These are phyloP conservation scores for Cryptococcus sp. DNA, from an alignment of 1,284 basidiomycete species.

Conservation along the genomic window DNA sequence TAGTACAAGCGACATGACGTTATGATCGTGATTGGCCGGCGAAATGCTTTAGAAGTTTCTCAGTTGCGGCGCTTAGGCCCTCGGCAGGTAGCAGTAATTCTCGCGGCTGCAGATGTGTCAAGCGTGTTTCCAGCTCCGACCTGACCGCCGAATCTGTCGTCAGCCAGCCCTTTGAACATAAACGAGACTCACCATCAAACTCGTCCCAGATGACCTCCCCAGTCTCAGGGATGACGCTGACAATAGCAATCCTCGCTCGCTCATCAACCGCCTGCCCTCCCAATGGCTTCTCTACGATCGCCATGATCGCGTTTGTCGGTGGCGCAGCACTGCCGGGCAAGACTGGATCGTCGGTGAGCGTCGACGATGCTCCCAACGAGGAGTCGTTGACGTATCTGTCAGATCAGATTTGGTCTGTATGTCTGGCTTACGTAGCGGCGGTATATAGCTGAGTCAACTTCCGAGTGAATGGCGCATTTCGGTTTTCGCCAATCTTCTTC, in stretches of 20 bases:
- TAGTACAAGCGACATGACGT: no score
- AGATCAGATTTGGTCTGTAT: slow-evolving; percentile 21
- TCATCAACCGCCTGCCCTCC: slow-evolving; percentile 57
- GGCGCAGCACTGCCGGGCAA: slow-evolving; percentile 34
- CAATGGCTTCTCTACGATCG: slow-evolving; percentile 61
- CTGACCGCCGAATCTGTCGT: slow-evolving; percentile 68
- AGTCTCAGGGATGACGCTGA: slow-evolving; percentile 77
- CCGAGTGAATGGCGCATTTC: slow-evolving; percentile 75
- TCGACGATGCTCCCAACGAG: slow-evolving; percentile 33
- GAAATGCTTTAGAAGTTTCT: slow-evolving; percentile 71
- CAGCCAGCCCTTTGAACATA: slow-evolving; percentile 10
- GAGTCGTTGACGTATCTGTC: slow-evolving; percentile 46
- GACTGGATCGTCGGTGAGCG: slow-evolving; percentile 27
- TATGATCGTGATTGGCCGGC: slow-evolving; percentile 47
- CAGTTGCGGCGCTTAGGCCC: slow-evolving; percentile 66
- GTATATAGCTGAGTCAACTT: slow-evolving; percentile 80
- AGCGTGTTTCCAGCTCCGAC: slow-evolving; percentile 76
- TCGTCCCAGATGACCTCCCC: slow-evolving; percentile 91
- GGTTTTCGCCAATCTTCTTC: slow-evolving; percentile 82
- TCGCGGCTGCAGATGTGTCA: slow-evolving; percentile 75
- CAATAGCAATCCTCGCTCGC: slow-evolving; percentile 63
- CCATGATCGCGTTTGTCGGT: slow-evolving; percentile 46
- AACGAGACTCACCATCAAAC: slow-evolving; percentile 60
- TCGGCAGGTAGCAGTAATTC: slow-evolving; percentile 69
- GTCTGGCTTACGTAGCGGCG: slow-evolving; percentile 69